Evolutionary conservation across 2,329 filamentous ascomycete genomes (phyloP).

Genomic region (Phaeosphaeria sp.): DNA sequence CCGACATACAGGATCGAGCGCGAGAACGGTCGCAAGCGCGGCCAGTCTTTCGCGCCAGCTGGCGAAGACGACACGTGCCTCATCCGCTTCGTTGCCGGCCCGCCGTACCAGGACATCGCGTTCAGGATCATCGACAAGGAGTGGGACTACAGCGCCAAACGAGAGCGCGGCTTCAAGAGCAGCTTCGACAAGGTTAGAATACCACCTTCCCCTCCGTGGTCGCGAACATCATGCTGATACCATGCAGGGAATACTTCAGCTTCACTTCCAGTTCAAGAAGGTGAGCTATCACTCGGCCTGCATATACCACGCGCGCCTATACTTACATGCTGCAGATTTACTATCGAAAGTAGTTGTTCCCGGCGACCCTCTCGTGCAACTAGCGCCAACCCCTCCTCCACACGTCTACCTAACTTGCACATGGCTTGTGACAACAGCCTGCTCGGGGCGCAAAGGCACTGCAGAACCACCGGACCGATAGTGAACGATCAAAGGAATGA

Average conservation of each 20-base stretch:
- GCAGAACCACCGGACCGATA: background rate
- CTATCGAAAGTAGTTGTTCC: conserved; percentile 51
- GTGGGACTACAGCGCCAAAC: conserved; percentile 98
- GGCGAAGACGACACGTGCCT: conserved; percentile 97
- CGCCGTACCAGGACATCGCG: conserved; percentile 95
- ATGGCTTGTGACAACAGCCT: background rate
- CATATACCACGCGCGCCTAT: background rate
- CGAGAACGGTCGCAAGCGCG: conserved; percentile 85
- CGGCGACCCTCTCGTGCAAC: background rate
- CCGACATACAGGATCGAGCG: conserved; percentile 96
- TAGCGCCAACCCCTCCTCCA: background rate
- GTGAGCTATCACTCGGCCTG: conserved; percentile 56
- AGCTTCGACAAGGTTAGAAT: conserved; percentile 91
- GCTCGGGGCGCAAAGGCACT: background rate
- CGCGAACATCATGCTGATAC: conserved; percentile 34
- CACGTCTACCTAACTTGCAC: background rate
- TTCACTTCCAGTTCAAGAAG: conserved; percentile 99
- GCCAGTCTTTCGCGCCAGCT: conserved; percentile 90
- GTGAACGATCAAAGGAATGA: background rate
- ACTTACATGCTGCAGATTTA: conserved; percentile 51
- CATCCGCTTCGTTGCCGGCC: conserved; percentile 92
- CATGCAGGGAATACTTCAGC: conserved; percentile 83
- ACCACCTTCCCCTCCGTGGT: background rate
- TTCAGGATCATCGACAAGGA: conserved; percentile 98
- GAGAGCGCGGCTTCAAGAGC: conserved; percentile 92